phyloP scores from a whole-genome alignment of 805 yeast species.

The Ogataea corticis region DNA sequence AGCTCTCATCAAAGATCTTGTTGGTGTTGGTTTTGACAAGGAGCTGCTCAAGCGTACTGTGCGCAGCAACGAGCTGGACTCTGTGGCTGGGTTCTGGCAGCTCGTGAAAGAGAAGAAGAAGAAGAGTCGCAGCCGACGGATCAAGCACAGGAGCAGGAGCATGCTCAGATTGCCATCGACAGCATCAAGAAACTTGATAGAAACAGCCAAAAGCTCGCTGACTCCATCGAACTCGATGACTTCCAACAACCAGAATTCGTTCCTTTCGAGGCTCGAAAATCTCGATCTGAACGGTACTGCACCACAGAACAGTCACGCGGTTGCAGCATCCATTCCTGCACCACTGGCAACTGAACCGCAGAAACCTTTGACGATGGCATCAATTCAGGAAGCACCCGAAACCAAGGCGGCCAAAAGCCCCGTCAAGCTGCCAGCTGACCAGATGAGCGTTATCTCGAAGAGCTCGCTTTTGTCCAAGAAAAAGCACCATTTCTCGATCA shows the following conservation, averaged over 20 bases:
- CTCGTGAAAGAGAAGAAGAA: constrained; percentile 57
- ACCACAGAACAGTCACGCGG: constrained; percentile 2
- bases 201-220: constrained; percentile 21
- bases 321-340: not conserved
- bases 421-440: not conserved
- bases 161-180: constrained; percentile 27
- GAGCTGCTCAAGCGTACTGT: constrained; percentile 61
- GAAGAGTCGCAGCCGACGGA: constrained; percentile 33
- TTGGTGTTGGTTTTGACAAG: constrained; percentile 62
- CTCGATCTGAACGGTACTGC: constrained; percentile 12
- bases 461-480: constrained; percentile 5
- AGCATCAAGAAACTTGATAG: constrained; percentile 27
- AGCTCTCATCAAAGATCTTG: constrained; percentile 56
- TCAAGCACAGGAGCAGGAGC: constrained; percentile 30
- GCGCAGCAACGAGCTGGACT: constrained; percentile 59
- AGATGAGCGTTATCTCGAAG: constrained; percentile 1
- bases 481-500: constrained; percentile 14
- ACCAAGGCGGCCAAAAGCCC: not conserved
- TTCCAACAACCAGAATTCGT: constrained; percentile 11
- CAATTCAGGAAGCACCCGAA: constrained; percentile 1
- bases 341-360: not conserved
- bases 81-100: constrained; percentile 75
- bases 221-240: constrained; percentile 18
- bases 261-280: constrained; percentile 5
- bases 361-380: not conserved